These are phyloP conservation scores for Zopfia rhizophila DNA, from an alignment of 2,329 filamentous ascomycete species.

Conservation along the genomic window DNA sequence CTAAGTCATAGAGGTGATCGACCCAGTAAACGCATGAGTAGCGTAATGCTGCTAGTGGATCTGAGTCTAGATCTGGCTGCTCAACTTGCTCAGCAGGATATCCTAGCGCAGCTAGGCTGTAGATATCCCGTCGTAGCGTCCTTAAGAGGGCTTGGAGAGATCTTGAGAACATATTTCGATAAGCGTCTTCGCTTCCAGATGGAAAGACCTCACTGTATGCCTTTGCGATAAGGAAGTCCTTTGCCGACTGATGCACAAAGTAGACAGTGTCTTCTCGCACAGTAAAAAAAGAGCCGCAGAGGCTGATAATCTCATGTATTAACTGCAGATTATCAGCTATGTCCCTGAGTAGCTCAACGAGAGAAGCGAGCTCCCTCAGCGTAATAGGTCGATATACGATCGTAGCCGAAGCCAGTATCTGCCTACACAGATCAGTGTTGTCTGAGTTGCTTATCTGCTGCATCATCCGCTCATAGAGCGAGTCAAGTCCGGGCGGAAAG, in stretches of 20 bases:
- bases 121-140: constrained; percentile 32
- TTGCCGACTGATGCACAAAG: constrained; percentile 57
- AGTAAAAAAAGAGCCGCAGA: constrained; percentile 55
- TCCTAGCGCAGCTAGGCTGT: constrained; percentile 20
- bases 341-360: constrained; percentile 26
- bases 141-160: constrained; percentile 3
- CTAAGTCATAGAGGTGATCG: constrained; percentile 35
- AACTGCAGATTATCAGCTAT: constrained; percentile 16
- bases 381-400: constrained; percentile 51
- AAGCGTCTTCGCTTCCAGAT: no score
- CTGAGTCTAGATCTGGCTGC: constrained; percentile 23
- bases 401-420: constrained; percentile 46
- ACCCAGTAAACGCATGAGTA: constrained; percentile 44
- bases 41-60: constrained; percentile 30
- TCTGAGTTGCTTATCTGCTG: constrained; percentile 37
- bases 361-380: constrained; percentile 43
- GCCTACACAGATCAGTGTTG: constrained; percentile 42
- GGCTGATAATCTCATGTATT: constrained; percentile 49
- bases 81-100: constrained; percentile 24
- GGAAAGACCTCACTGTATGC: constrained; percentile 39
- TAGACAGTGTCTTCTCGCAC: constrained; percentile 39
- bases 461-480: constrained; percentile 54
- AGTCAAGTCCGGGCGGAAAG: constrained; percentile 49
- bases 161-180: no score
- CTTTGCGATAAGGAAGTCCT: constrained; percentile 49